These are phyloP conservation scores for Sporothrix phasma DNA, from an alignment of 2,329 filamentous ascomycete genomes.

Conservation along the genomic window DNA sequence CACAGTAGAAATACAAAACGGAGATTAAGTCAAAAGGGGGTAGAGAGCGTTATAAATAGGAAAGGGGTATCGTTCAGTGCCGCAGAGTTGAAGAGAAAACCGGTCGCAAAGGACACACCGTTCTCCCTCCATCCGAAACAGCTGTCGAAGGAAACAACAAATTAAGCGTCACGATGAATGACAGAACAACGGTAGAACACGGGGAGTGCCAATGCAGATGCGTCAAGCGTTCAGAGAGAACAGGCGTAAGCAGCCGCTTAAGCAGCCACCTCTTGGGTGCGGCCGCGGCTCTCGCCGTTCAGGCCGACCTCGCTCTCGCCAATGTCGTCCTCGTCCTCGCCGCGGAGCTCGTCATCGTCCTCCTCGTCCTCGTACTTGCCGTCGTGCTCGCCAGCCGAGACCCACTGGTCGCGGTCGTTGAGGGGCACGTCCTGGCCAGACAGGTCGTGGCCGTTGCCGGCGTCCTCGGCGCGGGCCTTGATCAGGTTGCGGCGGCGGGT, in stretches of 20 bases:
- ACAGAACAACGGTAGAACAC: not conserved
- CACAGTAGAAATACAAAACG: not conserved
- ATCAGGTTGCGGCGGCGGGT: conserved; percentile 71
- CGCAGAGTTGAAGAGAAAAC: not conserved
- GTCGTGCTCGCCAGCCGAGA: conserved; percentile 57
- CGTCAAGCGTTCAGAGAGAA: not conserved
- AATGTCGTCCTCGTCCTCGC: conserved; percentile 24
- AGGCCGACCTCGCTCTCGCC: conserved; percentile 40
- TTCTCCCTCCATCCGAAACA: not conserved
- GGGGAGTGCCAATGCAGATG: no score
- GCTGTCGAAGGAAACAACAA: not conserved
- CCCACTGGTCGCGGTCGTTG: conserved; percentile 75
- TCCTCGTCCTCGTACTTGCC: conserved; percentile 55
- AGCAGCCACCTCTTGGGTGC: conserved; percentile 42
- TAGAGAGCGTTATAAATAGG: not conserved
- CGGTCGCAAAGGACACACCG: not conserved
- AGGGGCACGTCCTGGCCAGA: conserved; percentile 71
- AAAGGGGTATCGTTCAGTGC: conserved; percentile 4
- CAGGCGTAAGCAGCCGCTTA: conserved; percentile 22
- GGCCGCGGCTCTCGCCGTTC: conserved; percentile 48
- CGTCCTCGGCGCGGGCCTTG: conserved; percentile 55
- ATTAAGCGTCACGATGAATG: not conserved
- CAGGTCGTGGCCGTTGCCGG: conserved; percentile 69
- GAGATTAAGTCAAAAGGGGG: not conserved
- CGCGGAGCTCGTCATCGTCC: conserved; percentile 35